Conservation (phyloP, 1,284 basidiomycete genomes). For the Ustilago loliicola region DNA sequence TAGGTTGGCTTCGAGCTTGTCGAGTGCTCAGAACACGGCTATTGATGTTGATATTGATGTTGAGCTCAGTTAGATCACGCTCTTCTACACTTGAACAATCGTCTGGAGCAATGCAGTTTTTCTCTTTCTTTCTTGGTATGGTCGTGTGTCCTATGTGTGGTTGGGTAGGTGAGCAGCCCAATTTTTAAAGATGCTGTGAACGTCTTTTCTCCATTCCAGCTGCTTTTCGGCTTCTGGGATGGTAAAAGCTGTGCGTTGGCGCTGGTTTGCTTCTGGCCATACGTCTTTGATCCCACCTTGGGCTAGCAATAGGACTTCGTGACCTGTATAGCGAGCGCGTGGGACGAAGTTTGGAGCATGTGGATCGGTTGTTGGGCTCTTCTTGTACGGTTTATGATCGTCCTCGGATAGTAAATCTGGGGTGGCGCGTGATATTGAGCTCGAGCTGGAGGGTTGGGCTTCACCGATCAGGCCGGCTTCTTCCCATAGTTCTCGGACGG, state of each 20-base stretch:
- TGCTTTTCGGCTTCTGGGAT: slow-evolving; percentile 41
- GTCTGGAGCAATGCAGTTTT: background rate
- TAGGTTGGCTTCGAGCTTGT: slow-evolving; percentile 69
- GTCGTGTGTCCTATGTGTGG: slow-evolving; percentile 3
- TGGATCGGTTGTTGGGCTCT: slow-evolving; percentile 33
- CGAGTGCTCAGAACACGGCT: slow-evolving; percentile 39
- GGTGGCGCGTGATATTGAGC: slow-evolving; percentile 11
- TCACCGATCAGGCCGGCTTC: slow-evolving; percentile 49
- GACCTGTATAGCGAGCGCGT: slow-evolving; percentile 52
- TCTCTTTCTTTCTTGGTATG: background rate
- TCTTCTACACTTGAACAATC: background rate
- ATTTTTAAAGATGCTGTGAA: slow-evolving; percentile 31
- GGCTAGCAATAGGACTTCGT: slow-evolving; percentile 44
- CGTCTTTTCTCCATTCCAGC: slow-evolving; percentile 59
- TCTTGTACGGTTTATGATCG: slow-evolving; percentile 64
- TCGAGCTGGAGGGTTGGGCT: background rate
- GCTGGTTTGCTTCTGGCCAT: slow-evolving; percentile 62
- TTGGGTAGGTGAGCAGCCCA: slow-evolving; percentile 26
- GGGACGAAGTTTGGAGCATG: slow-evolving; percentile 50
- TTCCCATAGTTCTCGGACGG: slow-evolving; percentile 64
- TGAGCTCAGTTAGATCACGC: slow-evolving; percentile 39
- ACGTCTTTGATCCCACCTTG: slow-evolving; percentile 12
- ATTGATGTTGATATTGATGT: slow-evolving; percentile 55
- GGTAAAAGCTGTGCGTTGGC: slow-evolving; percentile 46
- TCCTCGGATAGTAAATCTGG: slow-evolving; percentile 8